These are phyloP conservation scores for Nicotiana attenuata DNA, from an alignment of 257 asterid genomes.

Conservation along the genomic window DNA sequence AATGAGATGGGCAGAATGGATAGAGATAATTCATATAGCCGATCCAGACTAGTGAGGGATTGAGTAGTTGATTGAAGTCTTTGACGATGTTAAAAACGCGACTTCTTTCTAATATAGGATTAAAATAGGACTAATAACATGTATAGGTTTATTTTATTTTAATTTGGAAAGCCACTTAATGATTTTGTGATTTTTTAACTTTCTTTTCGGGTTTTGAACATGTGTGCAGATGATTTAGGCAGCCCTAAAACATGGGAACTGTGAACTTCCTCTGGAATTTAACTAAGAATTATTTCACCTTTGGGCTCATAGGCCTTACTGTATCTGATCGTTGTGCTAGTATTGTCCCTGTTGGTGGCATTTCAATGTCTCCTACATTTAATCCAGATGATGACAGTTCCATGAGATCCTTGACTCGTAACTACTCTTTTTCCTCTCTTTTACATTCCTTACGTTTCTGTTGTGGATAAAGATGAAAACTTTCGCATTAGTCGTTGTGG, in stretches of 20 bases:
- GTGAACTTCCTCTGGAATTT: conserved; percentile 34
- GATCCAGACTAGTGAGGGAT: too few relatives aligned
- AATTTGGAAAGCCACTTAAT: not conserved
- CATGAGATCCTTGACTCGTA: conserved; percentile 42
- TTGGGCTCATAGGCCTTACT: conserved; percentile 61
- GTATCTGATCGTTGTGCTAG: conserved; percentile 73
- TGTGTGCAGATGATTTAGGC: conserved; percentile 9
- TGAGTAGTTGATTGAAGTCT: too few relatives aligned
- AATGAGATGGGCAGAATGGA: too few relatives aligned
- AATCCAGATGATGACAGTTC: conserved; percentile 43
- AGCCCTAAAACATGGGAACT: conserved; percentile 33
- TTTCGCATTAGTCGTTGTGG: not conserved
- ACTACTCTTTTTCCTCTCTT: not conserved
- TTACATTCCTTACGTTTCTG: not conserved
- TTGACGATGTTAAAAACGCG: too few relatives aligned
- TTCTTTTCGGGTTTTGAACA: conserved; percentile 3
- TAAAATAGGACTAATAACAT: not conserved
- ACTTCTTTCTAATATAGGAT: too few relatives aligned
- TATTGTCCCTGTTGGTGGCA: conserved; percentile 66
- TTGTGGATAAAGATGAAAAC: not conserved
- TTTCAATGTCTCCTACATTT: conserved; percentile 84
- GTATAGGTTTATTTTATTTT: not conserved
- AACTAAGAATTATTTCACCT: conserved; percentile 47
- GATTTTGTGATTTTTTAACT: not conserved
- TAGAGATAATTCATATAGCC: too few relatives aligned